phyloP scores from a whole-genome alignment of 805 yeast species.

The Peterozyma xylosa region DNA sequence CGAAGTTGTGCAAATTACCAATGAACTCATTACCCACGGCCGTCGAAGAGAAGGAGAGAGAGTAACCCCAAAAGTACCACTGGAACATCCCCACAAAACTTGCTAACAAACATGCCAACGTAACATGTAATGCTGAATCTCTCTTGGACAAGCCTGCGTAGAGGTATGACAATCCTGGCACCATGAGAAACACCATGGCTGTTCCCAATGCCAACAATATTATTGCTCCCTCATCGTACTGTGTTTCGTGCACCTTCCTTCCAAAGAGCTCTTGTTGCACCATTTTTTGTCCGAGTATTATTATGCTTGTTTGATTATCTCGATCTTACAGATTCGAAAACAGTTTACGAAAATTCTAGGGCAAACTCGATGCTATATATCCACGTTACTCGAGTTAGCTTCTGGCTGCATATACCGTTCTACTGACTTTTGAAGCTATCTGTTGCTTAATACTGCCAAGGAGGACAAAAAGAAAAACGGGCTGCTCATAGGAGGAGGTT shows the following conservation, averaged over 20 bases:
- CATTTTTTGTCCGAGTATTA: no score
- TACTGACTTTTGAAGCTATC: no score
- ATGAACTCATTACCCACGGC: constrained; percentile 75
- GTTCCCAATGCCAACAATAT: constrained; percentile 50
- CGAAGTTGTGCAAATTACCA: constrained; percentile 80
- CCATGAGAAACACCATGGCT: constrained; percentile 79
- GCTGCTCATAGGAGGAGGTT: no score
- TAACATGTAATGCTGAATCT: constrained; percentile 81
- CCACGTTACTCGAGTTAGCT: no score
- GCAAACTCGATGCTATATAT: no score
- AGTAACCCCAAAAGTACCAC: constrained; percentile 99
- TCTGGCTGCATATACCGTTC: no score
- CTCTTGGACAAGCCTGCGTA: constrained; percentile 89
- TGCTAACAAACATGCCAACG: constrained; percentile 72
- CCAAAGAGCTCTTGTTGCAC: no score
- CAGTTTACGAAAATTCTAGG: no score
- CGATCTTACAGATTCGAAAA: no score
- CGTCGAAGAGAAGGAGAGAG: constrained; percentile 75
- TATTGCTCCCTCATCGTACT: constrained; percentile 35
- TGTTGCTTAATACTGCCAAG: no score
- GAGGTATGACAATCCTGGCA: constrained; percentile 89
- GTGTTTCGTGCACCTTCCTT: constrained; percentile 18
- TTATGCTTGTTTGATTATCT: no score
- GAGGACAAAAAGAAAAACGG: no score
- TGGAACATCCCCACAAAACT: constrained; percentile 72